These are phyloP conservation scores for Microglena sp. DNA, from an alignment of 139 green algal species.

Conservation along the genomic window DNA sequence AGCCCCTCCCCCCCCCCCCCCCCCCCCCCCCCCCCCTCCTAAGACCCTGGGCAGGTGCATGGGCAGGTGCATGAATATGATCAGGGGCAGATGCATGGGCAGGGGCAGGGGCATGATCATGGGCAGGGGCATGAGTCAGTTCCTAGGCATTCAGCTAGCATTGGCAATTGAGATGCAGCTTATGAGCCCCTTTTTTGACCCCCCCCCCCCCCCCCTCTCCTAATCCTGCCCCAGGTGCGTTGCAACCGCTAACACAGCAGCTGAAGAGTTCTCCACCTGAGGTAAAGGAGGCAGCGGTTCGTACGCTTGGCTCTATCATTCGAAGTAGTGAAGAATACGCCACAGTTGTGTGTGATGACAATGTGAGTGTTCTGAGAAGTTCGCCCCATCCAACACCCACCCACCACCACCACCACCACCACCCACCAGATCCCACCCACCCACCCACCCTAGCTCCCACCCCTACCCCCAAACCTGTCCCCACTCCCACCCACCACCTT, in stretches of 20 bases:
- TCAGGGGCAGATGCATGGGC: no score
- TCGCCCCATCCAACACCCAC: no score
- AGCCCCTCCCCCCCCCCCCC: not conserved
- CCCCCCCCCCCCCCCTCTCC: not conserved
- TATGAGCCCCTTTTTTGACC: not conserved
- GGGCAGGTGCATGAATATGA: no score
- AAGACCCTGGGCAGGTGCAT: no score
- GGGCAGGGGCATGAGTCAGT: no score
- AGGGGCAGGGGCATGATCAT: no score
- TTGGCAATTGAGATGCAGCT: not conserved
- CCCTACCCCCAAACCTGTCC: no score
- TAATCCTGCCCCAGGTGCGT: conserved; percentile 1
- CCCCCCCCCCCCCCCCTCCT: not conserved
- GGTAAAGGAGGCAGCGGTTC: conserved; percentile 9
- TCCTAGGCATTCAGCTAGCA: no score
- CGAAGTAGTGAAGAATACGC: conserved; percentile 21
- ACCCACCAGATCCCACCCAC: no score
- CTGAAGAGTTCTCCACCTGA: conserved; percentile 4
- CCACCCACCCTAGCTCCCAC: no score
- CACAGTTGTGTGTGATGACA: conserved; percentile 6
- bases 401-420: no score
- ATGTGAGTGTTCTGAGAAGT: conserved; percentile 1
- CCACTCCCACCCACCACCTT: no score
- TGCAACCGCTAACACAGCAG: not conserved
- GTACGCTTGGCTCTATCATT: conserved; percentile 21